phyloP scores from a whole-genome alignment of 2,329 filamentous ascomycete species.

The Penicillium sp. region DNA sequence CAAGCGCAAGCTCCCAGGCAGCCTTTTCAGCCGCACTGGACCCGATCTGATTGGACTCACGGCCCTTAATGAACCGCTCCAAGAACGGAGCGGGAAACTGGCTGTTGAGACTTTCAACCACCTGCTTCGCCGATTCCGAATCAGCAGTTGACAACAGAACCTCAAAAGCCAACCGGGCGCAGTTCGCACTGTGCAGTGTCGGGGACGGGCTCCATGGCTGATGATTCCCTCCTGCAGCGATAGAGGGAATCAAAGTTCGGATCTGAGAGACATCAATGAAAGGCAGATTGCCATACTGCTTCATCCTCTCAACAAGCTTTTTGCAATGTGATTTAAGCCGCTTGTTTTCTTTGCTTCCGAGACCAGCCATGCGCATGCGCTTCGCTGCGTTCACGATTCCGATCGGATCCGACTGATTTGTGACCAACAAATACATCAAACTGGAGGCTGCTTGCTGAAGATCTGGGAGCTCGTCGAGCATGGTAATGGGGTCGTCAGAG shows the following conservation, averaged over 20 bases:
- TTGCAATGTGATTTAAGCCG: slow-evolving; percentile 24
- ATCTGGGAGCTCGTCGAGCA: slow-evolving; percentile 42
- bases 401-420: slow-evolving; percentile 25
- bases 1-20: slow-evolving; percentile 52
- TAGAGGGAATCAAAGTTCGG: slow-evolving; percentile 29
- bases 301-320: slow-evolving; percentile 26
- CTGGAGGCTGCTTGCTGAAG: slow-evolving; percentile 34
- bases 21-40: slow-evolving; percentile 41
- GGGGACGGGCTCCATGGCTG: slow-evolving; percentile 36
- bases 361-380: slow-evolving; percentile 32
- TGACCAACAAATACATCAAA: slow-evolving; percentile 40
- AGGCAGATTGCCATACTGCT: slow-evolving; percentile 27
- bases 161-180: slow-evolving; percentile 40
- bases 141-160: slow-evolving; percentile 34
- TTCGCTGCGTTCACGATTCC: slow-evolving; percentile 30
- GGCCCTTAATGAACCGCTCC: slow-evolving; percentile 23
- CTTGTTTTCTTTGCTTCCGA: slow-evolving; percentile 28
- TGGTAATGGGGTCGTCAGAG: slow-evolving; percentile 35
- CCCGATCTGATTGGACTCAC: slow-evolving; percentile 23
- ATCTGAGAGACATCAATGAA: slow-evolving; percentile 41
- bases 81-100: slow-evolving; percentile 39
- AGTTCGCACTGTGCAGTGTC: slow-evolving; percentile 47
- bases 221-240: slow-evolving; percentile 16
- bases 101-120: slow-evolving; percentile 34
- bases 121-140: slow-evolving; percentile 16